Percentiles rank a stretch among this genome's conserved stretches.
Conservation (phyloP, 176 grass and related monocot genomes). For the Areca catechu region DNA sequence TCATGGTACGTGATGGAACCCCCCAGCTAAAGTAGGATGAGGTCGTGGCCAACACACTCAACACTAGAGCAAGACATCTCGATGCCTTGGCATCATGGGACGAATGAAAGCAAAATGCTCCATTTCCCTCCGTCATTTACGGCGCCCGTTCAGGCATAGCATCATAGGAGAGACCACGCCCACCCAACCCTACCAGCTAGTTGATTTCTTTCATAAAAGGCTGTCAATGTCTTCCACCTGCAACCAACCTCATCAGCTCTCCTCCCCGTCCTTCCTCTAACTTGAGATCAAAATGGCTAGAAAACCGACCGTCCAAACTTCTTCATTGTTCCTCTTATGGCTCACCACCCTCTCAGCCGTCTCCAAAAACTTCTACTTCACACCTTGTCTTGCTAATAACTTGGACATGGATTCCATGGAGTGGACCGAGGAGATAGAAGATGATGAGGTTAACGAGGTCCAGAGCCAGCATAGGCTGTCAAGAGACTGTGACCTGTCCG, state of each 20-base stretch:
- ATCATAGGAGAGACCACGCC: no score
- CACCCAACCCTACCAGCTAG: no score
- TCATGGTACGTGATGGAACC: no score
- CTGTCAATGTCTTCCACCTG: no score
- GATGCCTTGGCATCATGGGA: no score
- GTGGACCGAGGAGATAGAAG: slow-evolving; percentile 18
- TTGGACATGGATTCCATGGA: slow-evolving; percentile 8
- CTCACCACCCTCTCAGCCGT: slow-evolving; percentile 7
- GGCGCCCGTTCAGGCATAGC: no score
- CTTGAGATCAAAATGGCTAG: slow-evolving; percentile 5
- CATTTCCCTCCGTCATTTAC: no score
- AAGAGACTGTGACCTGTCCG: slow-evolving; percentile 17
- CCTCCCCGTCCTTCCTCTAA: no score
- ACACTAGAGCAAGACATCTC: neutral
- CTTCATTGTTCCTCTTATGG: neutral
- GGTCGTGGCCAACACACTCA: slow-evolving; percentile 6
- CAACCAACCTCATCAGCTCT: no score
- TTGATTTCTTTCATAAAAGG: no score
- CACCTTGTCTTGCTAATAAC: slow-evolving; percentile 3
- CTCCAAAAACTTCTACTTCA: slow-evolving; percentile 7
- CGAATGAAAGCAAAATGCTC: no score
- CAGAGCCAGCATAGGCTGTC: slow-evolving; percentile 7
- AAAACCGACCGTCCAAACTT: neutral
- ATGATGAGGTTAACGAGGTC: slow-evolving; percentile 5
- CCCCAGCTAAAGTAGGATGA: no score